Evolutionary conservation across 805 yeast species (phyloP).

Genomic region (Wickerhamomyces hampshirensis): DNA sequence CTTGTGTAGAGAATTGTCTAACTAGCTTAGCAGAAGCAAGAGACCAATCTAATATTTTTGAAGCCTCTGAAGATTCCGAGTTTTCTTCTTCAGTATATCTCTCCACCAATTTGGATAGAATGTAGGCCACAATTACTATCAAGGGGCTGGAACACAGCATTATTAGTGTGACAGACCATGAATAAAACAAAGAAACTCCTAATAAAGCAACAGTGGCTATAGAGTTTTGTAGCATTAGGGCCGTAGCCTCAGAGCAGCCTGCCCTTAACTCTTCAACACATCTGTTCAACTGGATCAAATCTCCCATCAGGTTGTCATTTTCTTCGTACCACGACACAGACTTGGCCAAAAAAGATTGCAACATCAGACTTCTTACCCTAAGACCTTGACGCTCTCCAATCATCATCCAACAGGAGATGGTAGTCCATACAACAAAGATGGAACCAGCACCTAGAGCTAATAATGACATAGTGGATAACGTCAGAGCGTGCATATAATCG

Average conservation of each 20-base stretch:
- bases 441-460: conserved; percentile 43
- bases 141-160: conserved; percentile 74
- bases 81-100: conserved; percentile 55
- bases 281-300: conserved; percentile 59
- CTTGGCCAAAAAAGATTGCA: conserved; percentile 39
- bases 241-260: conserved; percentile 64
- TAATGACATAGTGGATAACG: conserved; percentile 36
- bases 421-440: conserved; percentile 44
- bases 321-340: conserved; percentile 61
- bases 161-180: conserved; percentile 83
- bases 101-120: conserved; percentile 49
- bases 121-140: conserved; percentile 42
- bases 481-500: conserved; percentile 34
- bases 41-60: conserved; percentile 68
- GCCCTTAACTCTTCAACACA: conserved; percentile 69
- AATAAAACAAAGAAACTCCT: conserved; percentile 63
- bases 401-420: conserved; percentile 54
- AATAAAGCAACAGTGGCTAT: conserved; percentile 52
- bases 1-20: conserved; percentile 54
- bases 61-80: conserved; percentile 43
- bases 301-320: conserved; percentile 53
- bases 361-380: conserved; percentile 46
- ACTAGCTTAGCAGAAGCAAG: conserved; percentile 56
- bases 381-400: conserved; percentile 69
- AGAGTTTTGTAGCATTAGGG: conserved; percentile 47